Base-by-base conservation (phyloP, 2,329 filamentous ascomycete genomes). In the Cladosporium colombiae region DNA sequence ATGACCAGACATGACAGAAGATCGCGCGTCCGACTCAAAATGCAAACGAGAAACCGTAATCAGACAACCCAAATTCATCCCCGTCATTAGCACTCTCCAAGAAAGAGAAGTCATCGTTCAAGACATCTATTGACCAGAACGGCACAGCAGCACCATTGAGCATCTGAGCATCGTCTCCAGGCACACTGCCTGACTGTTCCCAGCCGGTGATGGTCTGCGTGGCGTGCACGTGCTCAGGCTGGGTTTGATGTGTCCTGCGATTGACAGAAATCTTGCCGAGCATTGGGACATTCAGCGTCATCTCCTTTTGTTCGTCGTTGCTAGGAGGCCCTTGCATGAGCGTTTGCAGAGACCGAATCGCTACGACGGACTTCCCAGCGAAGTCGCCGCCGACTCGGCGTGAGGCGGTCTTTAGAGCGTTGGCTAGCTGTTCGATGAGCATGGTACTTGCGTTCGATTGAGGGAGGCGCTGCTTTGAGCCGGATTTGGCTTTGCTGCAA, bases 351-450 rank as follows among this genome's bases (percentile, higher is more conserved):
- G 69, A 70, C 21, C 69, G 65, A 1, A 72, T 59, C 3, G 71
- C 68, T 3, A 65, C 63, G 23, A 68, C 62, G 25, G 71, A 71
- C 14, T 71, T 68, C 21, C 57, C 59, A 0, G 71, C 67, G 29
- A 72, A 72, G 4, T 71, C 68, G 11, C 65, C 68, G 25, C 68
- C 67, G 5, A 65, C 40, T 44, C 68, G 65, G 14, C 65, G 25
- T 2, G 69, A 68, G 4, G 70, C 70, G 25, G 58, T 49, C 6
- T 70, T 67, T 59, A 72, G 67, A 4, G 68, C 69, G 7, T 66
- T 49, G 4, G 70, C 23, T 16, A 72, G 68, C 40, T 68, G 65
- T 50, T 70, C 61, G n/a, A 70, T 65, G 21, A 61, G 61, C 3
- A 7, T 44, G 27, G 23, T 31, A 44, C 37, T 62, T 11, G 37